Evolutionary conservation across 257 asterid species (phyloP), one percentile per base, ranked within the genome.

Genomic region (Nicotiana knightiana): DNA sequence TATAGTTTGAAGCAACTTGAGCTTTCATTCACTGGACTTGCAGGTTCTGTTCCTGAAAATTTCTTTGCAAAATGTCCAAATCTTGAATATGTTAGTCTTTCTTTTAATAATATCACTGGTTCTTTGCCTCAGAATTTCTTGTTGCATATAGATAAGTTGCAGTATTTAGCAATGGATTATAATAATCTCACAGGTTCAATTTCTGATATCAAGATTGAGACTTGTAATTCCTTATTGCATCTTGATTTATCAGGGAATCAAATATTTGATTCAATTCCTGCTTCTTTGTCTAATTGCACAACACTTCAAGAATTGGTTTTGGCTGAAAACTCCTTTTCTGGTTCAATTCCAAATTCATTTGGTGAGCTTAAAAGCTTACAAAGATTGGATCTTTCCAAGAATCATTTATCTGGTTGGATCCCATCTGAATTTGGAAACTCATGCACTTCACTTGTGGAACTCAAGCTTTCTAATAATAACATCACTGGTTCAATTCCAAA

Each of bases 241-340:
- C 92, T 96, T 13, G 99, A 96, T 64, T 86, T 92, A 89, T 93
- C 98, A 0, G 97, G 94, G 0, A 96, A 96, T 63, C 93, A 89
- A 51, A 85, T 96, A 18, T 6, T 71, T 3, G 97, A 89, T 35
- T 86, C 91, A 3, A 83, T 96, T 1, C 98, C 97, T 6, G 59
- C 84, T 0, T 89, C 97, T 0, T 77, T 96, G 62, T 88, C 94
- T 5, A 96, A 92, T 77, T 95, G 99, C 84, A 89, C 97, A 1
- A 77, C 63, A 68, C 94, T 96, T 0, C 86, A 76, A 33, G 96
- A 93, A 64, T 48, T 96, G 76, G 76, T 82, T 62, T 18, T 91
- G 80, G 90, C 93, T 9, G 88, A 82, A 58, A 96, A 96, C 87
- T 89, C 48, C 0, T 83, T 96, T 28, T 80, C 90, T 2, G 99